Conservation (phyloP, 1,284 basidiomycete genomes). For the Cryptococcus depauperatus region DNA sequence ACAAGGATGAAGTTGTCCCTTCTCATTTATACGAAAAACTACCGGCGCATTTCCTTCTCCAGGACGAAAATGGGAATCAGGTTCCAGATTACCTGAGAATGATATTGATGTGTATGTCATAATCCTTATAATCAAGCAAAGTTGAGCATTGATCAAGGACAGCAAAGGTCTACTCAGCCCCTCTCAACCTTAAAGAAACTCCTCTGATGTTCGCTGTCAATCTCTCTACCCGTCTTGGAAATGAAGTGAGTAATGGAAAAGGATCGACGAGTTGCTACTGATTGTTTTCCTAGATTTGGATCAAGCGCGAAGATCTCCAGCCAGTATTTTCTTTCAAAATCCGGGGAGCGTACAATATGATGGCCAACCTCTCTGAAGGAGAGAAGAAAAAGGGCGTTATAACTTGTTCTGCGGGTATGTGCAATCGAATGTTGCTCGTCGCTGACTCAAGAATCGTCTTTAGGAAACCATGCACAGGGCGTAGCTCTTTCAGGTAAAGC, state of each 20-base stretch:
- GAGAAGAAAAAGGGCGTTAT: slow-evolving; percentile 96
- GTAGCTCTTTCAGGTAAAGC: slow-evolving; percentile 81
- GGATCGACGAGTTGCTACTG: not conserved
- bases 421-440: slow-evolving; percentile 87
- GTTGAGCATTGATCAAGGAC: not conserved
- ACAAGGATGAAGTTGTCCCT: slow-evolving; percentile 34
- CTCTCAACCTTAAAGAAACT: slow-evolving; percentile 72
- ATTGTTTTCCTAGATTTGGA: slow-evolving; percentile 55
- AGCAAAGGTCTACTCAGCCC: slow-evolving; percentile 77
- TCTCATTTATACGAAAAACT: slow-evolving; percentile 42
- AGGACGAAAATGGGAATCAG: slow-evolving; percentile 19
- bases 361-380: slow-evolving; percentile 79
- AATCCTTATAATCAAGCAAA: too few species aligned
- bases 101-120: slow-evolving; percentile 60
- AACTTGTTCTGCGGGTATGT: slow-evolving; percentile 91
- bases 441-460: too few species aligned
- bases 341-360: slow-evolving; percentile 96
- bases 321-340: slow-evolving; percentile 99
- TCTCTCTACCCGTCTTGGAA: slow-evolving; percentile 78
- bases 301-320: slow-evolving; percentile 96
- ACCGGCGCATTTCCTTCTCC: slow-evolving; percentile 37
- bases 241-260: slow-evolving; percentile 52
- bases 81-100: slow-evolving; percentile 90
- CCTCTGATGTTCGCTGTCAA: slow-evolving; percentile 80
- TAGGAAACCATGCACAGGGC: slow-evolving; percentile 97